Evolutionary conservation across 2,329 filamentous ascomycete species (phyloP).

Genomic region (Thelonectria olida): DNA sequence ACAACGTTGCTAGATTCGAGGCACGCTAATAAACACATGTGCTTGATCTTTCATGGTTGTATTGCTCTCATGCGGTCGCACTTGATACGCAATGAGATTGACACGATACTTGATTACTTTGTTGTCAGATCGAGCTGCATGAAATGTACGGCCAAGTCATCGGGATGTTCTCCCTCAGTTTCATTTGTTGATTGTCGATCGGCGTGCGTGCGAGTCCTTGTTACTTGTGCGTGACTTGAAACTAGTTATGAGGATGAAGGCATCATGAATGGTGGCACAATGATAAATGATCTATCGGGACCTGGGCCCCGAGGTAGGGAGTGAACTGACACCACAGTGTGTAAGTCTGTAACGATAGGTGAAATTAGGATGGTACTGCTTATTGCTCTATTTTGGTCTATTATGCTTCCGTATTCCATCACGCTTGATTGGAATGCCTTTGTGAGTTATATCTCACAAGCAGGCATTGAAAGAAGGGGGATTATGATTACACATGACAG

Average conservation of each 20-base stretch:
- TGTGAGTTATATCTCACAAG: background rate
- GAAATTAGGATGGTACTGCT: background rate
- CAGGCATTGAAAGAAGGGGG: background rate
- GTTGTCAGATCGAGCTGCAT: background rate
- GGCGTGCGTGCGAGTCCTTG: background rate
- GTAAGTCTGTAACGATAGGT: background rate
- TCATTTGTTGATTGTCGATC: background rate
- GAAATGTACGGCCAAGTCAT: background rate
- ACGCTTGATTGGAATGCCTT: background rate
- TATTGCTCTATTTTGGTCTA: background rate
- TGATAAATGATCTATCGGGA: too few relatives aligned
- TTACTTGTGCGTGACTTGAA: too few relatives aligned
- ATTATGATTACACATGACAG: background rate
- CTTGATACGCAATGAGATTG: background rate
- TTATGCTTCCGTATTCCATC: background rate
- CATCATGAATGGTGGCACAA: too few relatives aligned
- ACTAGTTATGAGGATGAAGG: too few relatives aligned
- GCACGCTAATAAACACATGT: background rate
- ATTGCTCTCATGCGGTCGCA: background rate
- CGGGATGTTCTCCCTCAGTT: background rate
- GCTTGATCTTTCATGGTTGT: background rate
- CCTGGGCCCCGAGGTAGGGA: too few relatives aligned
- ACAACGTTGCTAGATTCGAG: background rate
- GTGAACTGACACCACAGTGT: too few relatives aligned
- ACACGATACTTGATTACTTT: background rate